phyloP scores from a whole-genome alignment of 257 asterid genomes.

The Petrea volubilis region DNA sequence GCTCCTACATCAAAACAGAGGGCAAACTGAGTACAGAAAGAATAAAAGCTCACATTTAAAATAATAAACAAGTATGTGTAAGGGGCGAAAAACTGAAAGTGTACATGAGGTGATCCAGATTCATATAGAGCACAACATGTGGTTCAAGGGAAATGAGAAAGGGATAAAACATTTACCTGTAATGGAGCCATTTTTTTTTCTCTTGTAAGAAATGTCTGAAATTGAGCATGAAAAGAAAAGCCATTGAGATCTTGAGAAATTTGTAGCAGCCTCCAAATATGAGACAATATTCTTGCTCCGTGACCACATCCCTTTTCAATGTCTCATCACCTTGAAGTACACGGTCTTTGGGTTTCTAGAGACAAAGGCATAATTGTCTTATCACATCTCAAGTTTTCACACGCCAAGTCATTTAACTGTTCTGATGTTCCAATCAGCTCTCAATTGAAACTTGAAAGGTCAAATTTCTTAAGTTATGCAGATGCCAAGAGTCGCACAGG shows the following conservation, averaged over 20 bases:
- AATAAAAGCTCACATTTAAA: neutral
- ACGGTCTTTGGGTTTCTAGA: neutral
- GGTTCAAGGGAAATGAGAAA: neutral
- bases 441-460: slow-evolving; percentile 10
- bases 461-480: neutral
- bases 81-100: neutral
- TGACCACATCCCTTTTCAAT: slow-evolving; percentile 43
- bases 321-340: slow-evolving; percentile 21
- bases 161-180: slow-evolving; percentile 50
- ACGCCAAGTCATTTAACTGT: too few species aligned
- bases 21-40: neutral
- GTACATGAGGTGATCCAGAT: slow-evolving; percentile 12
- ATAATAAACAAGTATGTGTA: neutral
- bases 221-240: slow-evolving; percentile 39
- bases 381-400: neutral
- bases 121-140: neutral
- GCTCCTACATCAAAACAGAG: slow-evolving; percentile 60
- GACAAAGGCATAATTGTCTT: neutral
- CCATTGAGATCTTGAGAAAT: slow-evolving; percentile 45
- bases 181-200: slow-evolving; percentile 67
- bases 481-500: neutral
- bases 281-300: slow-evolving; percentile 29
- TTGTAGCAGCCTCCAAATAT: slow-evolving; percentile 28
- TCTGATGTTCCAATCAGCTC: neutral
- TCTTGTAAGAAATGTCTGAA: slow-evolving; percentile 54